Evolutionary conservation across 345 rosid species (phyloP).

Genomic region (Gossypium anomalum): DNA sequence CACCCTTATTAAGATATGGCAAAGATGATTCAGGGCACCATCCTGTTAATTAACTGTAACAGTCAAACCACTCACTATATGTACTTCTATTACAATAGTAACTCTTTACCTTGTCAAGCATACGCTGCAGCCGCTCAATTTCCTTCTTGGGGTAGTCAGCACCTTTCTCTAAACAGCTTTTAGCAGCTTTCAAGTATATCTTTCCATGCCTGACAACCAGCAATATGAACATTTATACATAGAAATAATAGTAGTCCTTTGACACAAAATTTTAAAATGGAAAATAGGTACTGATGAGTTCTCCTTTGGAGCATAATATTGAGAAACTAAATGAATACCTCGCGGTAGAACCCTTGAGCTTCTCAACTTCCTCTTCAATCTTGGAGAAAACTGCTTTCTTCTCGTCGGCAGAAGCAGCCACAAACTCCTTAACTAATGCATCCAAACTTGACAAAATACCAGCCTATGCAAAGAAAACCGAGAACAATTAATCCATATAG

Average conservation of each 20-base stretch:
- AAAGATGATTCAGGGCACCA: background rate
- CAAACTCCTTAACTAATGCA: conserved; percentile 74
- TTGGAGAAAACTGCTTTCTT: conserved; percentile 59
- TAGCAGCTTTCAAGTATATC: conserved; percentile 70
- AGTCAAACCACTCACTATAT: background rate
- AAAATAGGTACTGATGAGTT: background rate
- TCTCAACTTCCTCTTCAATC: conserved; percentile 73
- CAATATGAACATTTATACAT: background rate
- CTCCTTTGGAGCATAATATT: background rate
- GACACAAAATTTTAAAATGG: background rate
- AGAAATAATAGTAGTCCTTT: background rate
- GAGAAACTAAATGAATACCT: conserved; percentile 36
- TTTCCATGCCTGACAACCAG: conserved; percentile 55
- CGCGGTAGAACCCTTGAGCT: conserved; percentile 58
- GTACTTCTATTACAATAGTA: background rate
- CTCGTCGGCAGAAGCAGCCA: conserved; percentile 63
- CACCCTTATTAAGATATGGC: background rate
- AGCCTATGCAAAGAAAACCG: conserved; percentile 45
- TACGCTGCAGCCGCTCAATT: conserved; percentile 67
- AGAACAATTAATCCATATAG: background rate
- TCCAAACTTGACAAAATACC: conserved; percentile 76
- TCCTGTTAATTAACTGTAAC: background rate
- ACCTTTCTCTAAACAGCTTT: conserved; percentile 70
- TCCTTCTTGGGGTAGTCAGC: conserved; percentile 73
- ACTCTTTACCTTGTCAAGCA: conserved; percentile 68